Base-by-base conservation (phyloP, 2,329 filamentous ascomycete species). In the Pseudogymnoascus sp. region DNA sequence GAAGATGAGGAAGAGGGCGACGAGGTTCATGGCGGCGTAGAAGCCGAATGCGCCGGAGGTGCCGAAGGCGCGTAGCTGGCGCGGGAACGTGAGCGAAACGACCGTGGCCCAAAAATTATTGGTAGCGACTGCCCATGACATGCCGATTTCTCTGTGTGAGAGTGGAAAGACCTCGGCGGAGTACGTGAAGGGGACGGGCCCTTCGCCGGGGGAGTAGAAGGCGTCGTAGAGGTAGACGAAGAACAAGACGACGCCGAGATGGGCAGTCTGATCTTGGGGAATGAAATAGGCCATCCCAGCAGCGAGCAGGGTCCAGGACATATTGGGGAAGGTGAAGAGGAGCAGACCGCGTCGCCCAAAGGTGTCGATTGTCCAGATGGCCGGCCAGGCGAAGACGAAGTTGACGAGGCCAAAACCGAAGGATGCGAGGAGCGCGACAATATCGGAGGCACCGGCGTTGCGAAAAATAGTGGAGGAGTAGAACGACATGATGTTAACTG, bases 401-500 rank as follows among this genome's bases (percentile, higher is more conserved):
- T 87, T 88, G 65, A 87, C 78, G 21, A 86, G 72, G 60, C 86
- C 86, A 68, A 87, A 88, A 6, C 86, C 86, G 72, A 84, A 84
- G 0, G 86, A 87, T 4, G 83, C 83, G 37, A 85, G 77, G 14
- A 88, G 76, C 2, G 88, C 85, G 35, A 81, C 75, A 56, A 81
- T 81, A 1, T 79, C 73, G 44, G 65, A 74, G 37, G 84, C 83
- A 4, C 86, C 86, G 1, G 86, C 82, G 0, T 86, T 73, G 33
- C 73, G 69, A 69, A 86, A 86, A 14, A 86, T 78, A 4, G 85
- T 86, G 0, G 85, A 86, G 0, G 84, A 88, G 74, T 92, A 91
- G 73, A 91, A 91, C 0, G 88, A 86, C 63, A 91, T 88, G 63
- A 91, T 88, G 71, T 90, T 90, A 73, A 73, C 63, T 64, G 67